phyloP scores from a whole-genome alignment of 202 grass and related monocot species.

The Cymbopogon flexuosus region DNA sequence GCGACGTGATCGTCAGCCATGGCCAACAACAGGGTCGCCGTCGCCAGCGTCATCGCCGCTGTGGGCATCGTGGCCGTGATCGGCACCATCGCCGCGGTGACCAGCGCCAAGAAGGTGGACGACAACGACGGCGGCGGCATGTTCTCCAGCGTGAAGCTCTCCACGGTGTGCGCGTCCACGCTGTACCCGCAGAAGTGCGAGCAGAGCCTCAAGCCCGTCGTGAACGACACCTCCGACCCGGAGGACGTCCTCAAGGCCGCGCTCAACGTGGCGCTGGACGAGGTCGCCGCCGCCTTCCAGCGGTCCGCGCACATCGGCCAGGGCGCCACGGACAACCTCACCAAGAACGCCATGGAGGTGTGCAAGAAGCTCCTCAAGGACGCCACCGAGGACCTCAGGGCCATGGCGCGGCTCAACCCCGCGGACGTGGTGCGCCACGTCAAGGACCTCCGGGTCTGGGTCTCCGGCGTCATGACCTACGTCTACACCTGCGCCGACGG shows the following conservation, averaged over 20 bases:
- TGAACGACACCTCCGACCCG: slow-evolving; percentile 42
- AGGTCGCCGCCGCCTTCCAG: slow-evolving; percentile 35
- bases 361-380: slow-evolving; percentile 73
- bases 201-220: slow-evolving; percentile 41
- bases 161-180: slow-evolving; percentile 52
- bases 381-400: slow-evolving; percentile 40
- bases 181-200: slow-evolving; percentile 66
- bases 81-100: slow-evolving; percentile 52
- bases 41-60: slow-evolving; percentile 47
- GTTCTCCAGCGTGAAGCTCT: slow-evolving; percentile 33
- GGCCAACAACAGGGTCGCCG: slow-evolving; percentile 62
- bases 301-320: slow-evolving; percentile 39
- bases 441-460: slow-evolving; percentile 33
- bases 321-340: slow-evolving; percentile 22
- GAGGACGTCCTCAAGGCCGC: slow-evolving; percentile 45
- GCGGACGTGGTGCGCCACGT: slow-evolving; percentile 31
- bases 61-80: slow-evolving; percentile 63
- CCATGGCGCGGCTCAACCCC: slow-evolving; percentile 8
- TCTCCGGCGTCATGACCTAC: slow-evolving; percentile 53
- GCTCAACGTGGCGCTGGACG: slow-evolving; percentile 42
- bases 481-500: slow-evolving; percentile 69
- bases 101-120: slow-evolving; percentile 21
- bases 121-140: not conserved
- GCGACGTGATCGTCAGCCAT: slow-evolving; percentile 13
- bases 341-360: slow-evolving; percentile 41